Conservation (phyloP, 2,329 filamentous ascomycete species). For the Aschersonia sp. region DNA sequence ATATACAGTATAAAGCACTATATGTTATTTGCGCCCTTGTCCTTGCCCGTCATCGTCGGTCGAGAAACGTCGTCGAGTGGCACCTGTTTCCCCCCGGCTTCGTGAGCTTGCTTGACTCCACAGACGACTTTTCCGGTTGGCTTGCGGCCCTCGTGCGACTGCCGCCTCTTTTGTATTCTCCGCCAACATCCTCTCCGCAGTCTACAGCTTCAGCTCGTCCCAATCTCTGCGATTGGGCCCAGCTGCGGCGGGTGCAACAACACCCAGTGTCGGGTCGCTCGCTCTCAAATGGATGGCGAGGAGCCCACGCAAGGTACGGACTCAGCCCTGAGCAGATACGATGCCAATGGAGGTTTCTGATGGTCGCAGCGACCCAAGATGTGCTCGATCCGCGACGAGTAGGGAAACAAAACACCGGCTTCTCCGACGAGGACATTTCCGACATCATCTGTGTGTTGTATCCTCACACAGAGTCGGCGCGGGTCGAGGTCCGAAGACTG, state of each 20-base stretch:
- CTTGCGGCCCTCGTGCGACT: too few relatives aligned
- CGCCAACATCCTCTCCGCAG: too few relatives aligned
- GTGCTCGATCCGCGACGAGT: slow-evolving; percentile 67
- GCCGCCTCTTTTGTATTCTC: too few relatives aligned
- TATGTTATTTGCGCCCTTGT: too few relatives aligned
- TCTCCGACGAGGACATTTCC: slow-evolving; percentile 68
- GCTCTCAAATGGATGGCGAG: slow-evolving; percentile 25
- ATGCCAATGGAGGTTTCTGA: neutral
- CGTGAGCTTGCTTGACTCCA: too few relatives aligned
- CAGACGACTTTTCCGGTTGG: too few relatives aligned
- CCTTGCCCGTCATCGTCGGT: too few relatives aligned
- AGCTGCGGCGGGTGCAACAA: neutral
- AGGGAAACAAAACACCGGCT: slow-evolving; percentile 68
- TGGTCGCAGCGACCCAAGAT: slow-evolving; percentile 10
- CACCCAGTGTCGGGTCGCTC: slow-evolving; percentile 11
- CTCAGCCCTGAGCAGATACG: neutral
- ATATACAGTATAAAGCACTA: too few relatives aligned
- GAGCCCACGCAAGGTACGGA: slow-evolving; percentile 27
- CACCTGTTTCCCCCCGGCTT: too few relatives aligned
- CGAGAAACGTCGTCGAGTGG: too few relatives aligned
- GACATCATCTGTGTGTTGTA: slow-evolving; percentile 85
- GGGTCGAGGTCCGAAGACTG: slow-evolving; percentile 48
- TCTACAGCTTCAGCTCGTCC: too few relatives aligned
- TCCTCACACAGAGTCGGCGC: slow-evolving; percentile 60
- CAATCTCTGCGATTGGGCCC: too few relatives aligned